Evolutionary conservation across 2,329 filamentous ascomycete genomes (phyloP).

Genomic region (Nectriaceae sp.): DNA sequence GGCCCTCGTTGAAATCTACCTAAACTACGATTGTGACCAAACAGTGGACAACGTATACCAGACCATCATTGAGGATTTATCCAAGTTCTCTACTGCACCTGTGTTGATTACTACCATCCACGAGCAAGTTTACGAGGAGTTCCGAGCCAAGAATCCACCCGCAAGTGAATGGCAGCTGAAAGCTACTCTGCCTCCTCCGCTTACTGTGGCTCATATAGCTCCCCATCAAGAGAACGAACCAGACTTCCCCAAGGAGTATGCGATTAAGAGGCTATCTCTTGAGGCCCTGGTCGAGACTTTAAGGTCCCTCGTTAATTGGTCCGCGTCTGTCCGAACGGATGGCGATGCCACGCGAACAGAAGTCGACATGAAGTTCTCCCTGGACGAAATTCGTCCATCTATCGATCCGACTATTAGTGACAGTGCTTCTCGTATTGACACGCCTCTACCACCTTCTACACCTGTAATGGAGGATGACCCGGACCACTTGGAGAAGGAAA

Average conservation of each 20-base stretch:
- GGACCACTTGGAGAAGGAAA: conserved; percentile 89
- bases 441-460: conserved; percentile 62
- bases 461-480: conserved; percentile 84
- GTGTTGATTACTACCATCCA: conserved; percentile 74
- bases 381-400: conserved; percentile 55
- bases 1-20: conserved; percentile 89
- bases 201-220: conserved; percentile 77
- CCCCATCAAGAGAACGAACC: conserved; percentile 62
- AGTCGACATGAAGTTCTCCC: conserved; percentile 39
- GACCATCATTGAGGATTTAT: conserved; percentile 89
- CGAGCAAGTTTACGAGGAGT: conserved; percentile 86
- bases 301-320: conserved; percentile 91
- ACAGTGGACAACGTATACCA: conserved; percentile 98
- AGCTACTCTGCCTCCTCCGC: conserved; percentile 80
- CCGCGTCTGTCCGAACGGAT: conserved; percentile 65
- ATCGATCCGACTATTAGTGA: conserved; percentile 70
- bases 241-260: conserved; percentile 84
- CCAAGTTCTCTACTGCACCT: conserved; percentile 79
- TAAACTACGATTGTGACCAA: conserved; percentile 97
- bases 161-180: conserved; percentile 82
- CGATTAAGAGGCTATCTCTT: conserved; percentile 85
- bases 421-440: conserved; percentile 62
- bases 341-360: conserved; percentile 30
- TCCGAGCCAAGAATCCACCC: conserved; percentile 61
- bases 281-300: conserved; percentile 88